Percentiles rank a stretch among this genome's conserved stretches.
These are phyloP conservation scores for Ulvella scutata DNA, from an alignment of 139 green algal species.

Conservation along the genomic window DNA sequence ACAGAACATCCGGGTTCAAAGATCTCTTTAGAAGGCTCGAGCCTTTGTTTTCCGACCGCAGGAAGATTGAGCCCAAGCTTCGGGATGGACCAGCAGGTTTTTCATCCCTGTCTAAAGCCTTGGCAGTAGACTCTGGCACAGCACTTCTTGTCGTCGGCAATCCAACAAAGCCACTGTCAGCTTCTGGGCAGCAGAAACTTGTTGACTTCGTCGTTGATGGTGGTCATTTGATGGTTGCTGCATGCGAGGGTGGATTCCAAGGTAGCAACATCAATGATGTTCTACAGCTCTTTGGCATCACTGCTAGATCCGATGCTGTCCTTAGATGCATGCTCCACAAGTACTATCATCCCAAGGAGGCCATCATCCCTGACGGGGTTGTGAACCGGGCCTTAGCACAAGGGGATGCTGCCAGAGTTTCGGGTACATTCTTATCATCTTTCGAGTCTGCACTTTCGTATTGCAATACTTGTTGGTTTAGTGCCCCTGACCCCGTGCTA, in stretches of 20 bases:
- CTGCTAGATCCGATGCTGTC: constrained; percentile 51
- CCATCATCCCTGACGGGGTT: constrained; percentile 61
- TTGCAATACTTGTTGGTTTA: too few relatives aligned
- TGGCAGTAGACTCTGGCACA: constrained; percentile 17
- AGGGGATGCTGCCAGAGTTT: too few relatives aligned
- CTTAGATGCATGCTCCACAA: constrained; percentile 54
- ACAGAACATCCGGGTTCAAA: constrained; percentile 43
- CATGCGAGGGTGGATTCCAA: constrained; percentile 40
- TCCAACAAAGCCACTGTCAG: constrained; percentile 45
- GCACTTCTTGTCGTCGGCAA: constrained; percentile 54
- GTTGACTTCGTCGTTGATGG: constrained; percentile 37
- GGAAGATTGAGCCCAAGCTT: constrained; percentile 14
- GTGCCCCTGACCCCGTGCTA: too few relatives aligned
- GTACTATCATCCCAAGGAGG: constrained; percentile 76
- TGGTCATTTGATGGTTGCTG: constrained; percentile 50
- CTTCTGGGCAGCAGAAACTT: constrained; percentile 40
- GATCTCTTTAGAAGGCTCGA: constrained; percentile 47
- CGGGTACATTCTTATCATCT: too few relatives aligned
- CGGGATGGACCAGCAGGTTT: constrained; percentile 5
- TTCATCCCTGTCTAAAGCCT: constrained; percentile 14
- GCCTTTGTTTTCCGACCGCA: constrained; percentile 24
- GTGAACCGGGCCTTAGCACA: constrained; percentile 57
- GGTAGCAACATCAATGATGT: constrained; percentile 69
- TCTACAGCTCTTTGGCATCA: constrained; percentile 60
- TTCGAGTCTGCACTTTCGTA: too few relatives aligned